Evolutionary conservation across 1,284 basidiomycete species (phyloP).

Genomic region (Puccinia hordei): DNA sequence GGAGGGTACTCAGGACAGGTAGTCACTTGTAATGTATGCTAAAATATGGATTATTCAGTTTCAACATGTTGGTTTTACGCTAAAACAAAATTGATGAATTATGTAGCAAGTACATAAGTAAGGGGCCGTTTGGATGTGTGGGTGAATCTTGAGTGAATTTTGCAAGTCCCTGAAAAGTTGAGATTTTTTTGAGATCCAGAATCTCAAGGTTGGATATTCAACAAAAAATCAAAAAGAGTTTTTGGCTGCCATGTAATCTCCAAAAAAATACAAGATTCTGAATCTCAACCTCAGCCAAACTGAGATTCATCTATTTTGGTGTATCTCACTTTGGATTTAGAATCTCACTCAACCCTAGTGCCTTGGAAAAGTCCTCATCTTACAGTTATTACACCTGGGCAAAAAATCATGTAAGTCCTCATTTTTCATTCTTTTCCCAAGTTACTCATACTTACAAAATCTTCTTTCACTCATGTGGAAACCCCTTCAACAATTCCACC

Average conservation of each 20-base stretch:
- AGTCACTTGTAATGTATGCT: no score
- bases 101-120: no score
- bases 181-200: slow-evolving; percentile 1
- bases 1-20: no score
- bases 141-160: not conserved
- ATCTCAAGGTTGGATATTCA: not conserved
- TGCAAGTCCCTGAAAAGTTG: not conserved
- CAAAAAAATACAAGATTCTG: not conserved
- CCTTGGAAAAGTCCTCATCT: not conserved
- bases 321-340: not conserved
- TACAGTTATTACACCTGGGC: not conserved
- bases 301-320: slow-evolving; percentile 6
- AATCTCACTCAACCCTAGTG: not conserved
- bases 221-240: not conserved
- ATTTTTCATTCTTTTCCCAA: not conserved
- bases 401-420: not conserved
- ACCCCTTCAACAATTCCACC: not conserved
- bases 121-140: not conserved
- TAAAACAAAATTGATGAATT: no score
- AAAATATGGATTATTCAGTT: no score
- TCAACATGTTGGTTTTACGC: no score
- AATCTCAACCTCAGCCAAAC: not conserved
- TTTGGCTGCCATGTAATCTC: not conserved
- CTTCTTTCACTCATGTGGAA: not conserved
- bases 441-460: not conserved